Base-by-base conservation (phyloP, 2,329 filamentous ascomycete species). In the Sordariomycetes sp. region DNA sequence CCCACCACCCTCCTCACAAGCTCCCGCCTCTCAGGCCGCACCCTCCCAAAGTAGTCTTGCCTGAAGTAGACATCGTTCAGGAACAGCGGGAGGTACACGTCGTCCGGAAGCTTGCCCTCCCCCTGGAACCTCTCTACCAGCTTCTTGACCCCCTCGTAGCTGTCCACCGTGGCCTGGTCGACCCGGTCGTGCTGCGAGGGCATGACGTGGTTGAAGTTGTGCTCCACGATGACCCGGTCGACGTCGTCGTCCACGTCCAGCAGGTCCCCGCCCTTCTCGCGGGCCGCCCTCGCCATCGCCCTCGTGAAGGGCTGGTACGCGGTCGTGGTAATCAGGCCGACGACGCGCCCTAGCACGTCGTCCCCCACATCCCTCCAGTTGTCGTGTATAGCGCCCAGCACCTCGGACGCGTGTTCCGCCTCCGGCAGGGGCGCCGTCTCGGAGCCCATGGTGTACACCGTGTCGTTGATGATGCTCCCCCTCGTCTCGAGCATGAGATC, bases 31-130 rank as follows among this genome's bases (percentile, higher is more conserved):
- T 67, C 69, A 0, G 69, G 66, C 61, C 65, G 68, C 62, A 77
- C 58, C 48, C 74, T 63, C 1, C 68, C 72, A 53, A 69, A 76
- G 62, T 74, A 75, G 57, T 77, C 74, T 64, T 77, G 70, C 22
- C 68, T 60, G 57, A 69, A 71, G 62, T 71, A 75, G 11, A 67
- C 70, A 55, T 76, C 72, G 62, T 76, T 77, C 68, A 72, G 70
- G 62, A 75, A 76, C 11, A 76, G 61, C 14, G 74, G 74, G 55
- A 73, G 64, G 59, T 72, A 74, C 1, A 64, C 69, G 28, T 70
- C 69, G 28, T 70, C 65, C 5, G 68, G 65, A 52, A 76, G 60
- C 32, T 65, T 61, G 34, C 70, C 71, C 25, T 69, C 66, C 18
- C 61, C 63, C 58, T 72, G 65, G 60, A 68, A 70, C 16, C 63